Conservation (phyloP, 2,329 filamentous ascomycete genomes). For the Emericellopsis cladophorae region DNA sequence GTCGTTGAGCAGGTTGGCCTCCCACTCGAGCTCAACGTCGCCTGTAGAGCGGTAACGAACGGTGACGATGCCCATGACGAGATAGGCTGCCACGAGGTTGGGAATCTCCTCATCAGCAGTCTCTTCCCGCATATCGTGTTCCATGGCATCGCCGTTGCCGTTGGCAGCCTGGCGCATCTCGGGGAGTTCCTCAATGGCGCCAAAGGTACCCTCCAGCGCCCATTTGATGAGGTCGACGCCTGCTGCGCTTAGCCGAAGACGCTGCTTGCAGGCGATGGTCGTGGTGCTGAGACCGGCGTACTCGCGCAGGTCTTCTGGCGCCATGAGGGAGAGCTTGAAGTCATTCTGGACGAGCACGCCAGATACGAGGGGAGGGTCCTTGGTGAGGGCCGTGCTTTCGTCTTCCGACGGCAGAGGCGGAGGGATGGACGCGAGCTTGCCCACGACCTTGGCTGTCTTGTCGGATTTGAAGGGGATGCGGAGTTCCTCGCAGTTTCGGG, state of each 20-base stretch:
- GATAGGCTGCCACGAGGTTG: conserved; percentile 40
- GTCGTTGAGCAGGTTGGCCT: conserved; percentile 95
- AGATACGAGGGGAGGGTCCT: conserved; percentile 48
- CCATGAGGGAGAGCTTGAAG: conserved; percentile 95
- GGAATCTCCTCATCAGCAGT: conserved; percentile 54
- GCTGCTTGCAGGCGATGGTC: conserved; percentile 84
- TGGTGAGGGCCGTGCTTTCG: conserved; percentile 16
- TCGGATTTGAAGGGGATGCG: conserved; percentile 91
- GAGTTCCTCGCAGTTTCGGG: conserved; percentile 88
- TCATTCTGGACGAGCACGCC: conserved; percentile 95
- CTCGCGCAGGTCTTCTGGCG: conserved; percentile 86
- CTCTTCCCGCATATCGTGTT: conserved; percentile 24
- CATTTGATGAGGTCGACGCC: conserved; percentile 86
- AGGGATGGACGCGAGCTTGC: conserved; percentile 75
- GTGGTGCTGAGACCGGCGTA: conserved; percentile 96
- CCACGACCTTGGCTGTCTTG: conserved; percentile 92
- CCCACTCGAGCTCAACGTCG: conserved; percentile 88
- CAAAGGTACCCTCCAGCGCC: conserved; percentile 91
- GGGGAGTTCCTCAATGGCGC: conserved; percentile 60
- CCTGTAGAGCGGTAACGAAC: conserved; percentile 68
- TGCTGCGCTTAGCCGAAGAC: conserved; percentile 75
- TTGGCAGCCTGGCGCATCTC: conserved; percentile 31
- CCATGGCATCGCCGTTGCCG: conserved; percentile 21
- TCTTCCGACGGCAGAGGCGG: conserved; percentile 5
- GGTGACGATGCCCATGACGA: conserved; percentile 82